Percentiles rank a stretch among this genome's conserved stretches.
phyloP scores from a whole-genome alignment of 2,329 filamentous ascomycete genomes.

The Colletotrichum tanaceti region DNA sequence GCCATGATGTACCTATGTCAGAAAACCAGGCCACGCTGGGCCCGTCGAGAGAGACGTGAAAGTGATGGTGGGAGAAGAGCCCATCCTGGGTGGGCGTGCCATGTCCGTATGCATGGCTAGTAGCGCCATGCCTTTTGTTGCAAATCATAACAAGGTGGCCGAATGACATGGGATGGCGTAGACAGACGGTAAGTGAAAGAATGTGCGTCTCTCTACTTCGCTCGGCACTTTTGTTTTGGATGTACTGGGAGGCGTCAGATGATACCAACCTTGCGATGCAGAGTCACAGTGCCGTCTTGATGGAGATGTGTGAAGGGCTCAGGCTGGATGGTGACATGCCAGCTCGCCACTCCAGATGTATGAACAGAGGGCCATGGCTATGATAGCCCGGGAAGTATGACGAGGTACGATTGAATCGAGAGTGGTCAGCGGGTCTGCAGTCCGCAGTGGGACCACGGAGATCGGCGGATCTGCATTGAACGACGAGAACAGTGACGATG shows the following conservation, averaged over 20 bases:
- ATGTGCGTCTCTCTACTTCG: conserved; percentile 5
- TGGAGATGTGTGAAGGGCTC: conserved; percentile 6
- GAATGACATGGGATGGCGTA: conserved; percentile 15
- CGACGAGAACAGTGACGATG: conserved; percentile 4
- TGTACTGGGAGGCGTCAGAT: conserved; percentile 19
- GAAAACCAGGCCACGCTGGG: conserved; percentile 17
- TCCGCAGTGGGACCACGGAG: conserved; percentile 25
- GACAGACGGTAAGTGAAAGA: not conserved
- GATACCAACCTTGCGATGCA: conserved; percentile 17
- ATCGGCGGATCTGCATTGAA: conserved; percentile 34
- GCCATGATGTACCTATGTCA: conserved; percentile 10
- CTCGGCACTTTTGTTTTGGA: conserved; percentile 23
- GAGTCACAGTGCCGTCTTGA: conserved; percentile 14
- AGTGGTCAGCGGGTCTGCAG: conserved; percentile 9
- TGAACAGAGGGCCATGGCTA: not conserved
- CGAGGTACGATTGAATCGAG: not conserved
- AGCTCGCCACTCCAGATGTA: conserved; percentile 17
- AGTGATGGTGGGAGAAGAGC: conserved; percentile 5
- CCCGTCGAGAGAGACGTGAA: not conserved
- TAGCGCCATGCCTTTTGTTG: conserved; percentile 3
- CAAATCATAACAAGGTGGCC: conserved; percentile 1
- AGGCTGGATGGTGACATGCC: conserved; percentile 29
- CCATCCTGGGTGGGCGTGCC: not conserved
- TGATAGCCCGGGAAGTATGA: not conserved
- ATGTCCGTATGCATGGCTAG: conserved; percentile 22